Evolutionary conservation across 2,329 filamentous ascomycete species (phyloP).

Genomic region (Penicillium expansum): DNA sequence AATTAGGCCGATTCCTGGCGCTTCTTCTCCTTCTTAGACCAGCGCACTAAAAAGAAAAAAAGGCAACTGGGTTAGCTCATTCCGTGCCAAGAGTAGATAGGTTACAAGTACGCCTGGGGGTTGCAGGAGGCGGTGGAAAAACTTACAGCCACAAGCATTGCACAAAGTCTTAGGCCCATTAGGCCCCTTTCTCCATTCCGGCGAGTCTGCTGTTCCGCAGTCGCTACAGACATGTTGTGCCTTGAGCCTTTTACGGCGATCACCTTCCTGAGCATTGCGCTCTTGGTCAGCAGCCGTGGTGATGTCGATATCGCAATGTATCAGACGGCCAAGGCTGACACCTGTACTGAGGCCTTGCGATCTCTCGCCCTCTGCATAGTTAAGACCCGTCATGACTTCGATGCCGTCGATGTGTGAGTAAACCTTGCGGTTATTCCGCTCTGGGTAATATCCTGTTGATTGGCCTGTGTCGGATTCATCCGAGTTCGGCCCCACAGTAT

Average conservation of each 20-base stretch:
- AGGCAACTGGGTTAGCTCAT: neutral
- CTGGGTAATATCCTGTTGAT: conserved; percentile 71
- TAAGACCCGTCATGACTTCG: conserved; percentile 85
- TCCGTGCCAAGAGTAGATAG: neutral
- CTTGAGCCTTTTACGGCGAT: conserved; percentile 87
- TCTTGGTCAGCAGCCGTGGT: conserved; percentile 69
- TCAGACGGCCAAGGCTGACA: conserved; percentile 72
- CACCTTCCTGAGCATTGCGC: conserved; percentile 54
- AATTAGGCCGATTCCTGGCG: conserved; percentile 32
- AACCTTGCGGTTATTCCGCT: conserved; percentile 83
- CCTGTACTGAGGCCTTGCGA: conserved; percentile 86
- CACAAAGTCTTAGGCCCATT: conserved; percentile 91
- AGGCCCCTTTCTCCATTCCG: conserved; percentile 93
- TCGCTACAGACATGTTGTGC: conserved; percentile 95
- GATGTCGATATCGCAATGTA: conserved; percentile 83
- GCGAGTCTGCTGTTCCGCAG: conserved; percentile 89
- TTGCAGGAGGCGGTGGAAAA: neutral
- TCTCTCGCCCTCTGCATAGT: conserved; percentile 84
- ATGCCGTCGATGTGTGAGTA: conserved; percentile 79
- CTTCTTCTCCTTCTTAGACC: conserved; percentile 76
- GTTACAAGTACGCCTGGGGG: neutral
- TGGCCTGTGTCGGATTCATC: conserved; percentile 46
- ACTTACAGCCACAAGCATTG: conserved; percentile 84
- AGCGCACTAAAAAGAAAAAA: conserved; percentile 46
- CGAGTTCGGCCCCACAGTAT: conserved; percentile 31